Base-by-base conservation (phyloP, 345 rosid genomes). In the Gossypium longicalyx region DNA sequence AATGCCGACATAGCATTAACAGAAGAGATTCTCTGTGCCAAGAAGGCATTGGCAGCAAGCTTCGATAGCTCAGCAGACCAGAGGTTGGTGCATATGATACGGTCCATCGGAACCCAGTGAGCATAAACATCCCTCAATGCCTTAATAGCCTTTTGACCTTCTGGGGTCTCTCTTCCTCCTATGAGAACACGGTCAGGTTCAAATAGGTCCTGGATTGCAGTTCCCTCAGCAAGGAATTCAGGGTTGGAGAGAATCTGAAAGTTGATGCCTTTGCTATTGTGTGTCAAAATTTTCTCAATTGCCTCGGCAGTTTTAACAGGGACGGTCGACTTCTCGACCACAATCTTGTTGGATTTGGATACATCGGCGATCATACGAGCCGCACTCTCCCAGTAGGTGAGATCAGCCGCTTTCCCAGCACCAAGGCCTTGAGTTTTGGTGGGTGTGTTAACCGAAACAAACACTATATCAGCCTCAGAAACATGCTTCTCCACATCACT, bases 301-400 rank as follows among this genome's bases (percentile, higher is more conserved):
- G 92, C 94, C 77, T 90, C 92, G 0, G 94, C 94, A 49, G 92
- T 90, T 73, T 85, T 90, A 41, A 90, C 91, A 2, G 90, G 91
- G 25, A 89, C 91, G 0, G 93, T 89, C 16, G 93, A 89, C 71
- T 89, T 89, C 87, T 89, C 93, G 4, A 89, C 93, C 59, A 87
- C 89, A n/a, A 89, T 87, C 71, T 90, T 90, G 81, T 86, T 78
- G 27, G 92, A 88, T 67, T 86, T 90, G 5, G 94, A 84, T 1
- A 89, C 89, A 73, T 89, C 91, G 73, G 91, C 94, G 16, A 89
- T 88, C 86, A 86, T 88, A 12, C 94, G 87, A 51, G 94, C 94
- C 16, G 92, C 92, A 74, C 92, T 90, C 86, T 90, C 94, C 94
- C 94, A 90, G 76, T 89, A 89, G 16, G 94, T 89, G 69, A 89